Evolutionary conservation across 2,329 filamentous ascomycete species (phyloP).

Genomic region (Helotiales sp.): DNA sequence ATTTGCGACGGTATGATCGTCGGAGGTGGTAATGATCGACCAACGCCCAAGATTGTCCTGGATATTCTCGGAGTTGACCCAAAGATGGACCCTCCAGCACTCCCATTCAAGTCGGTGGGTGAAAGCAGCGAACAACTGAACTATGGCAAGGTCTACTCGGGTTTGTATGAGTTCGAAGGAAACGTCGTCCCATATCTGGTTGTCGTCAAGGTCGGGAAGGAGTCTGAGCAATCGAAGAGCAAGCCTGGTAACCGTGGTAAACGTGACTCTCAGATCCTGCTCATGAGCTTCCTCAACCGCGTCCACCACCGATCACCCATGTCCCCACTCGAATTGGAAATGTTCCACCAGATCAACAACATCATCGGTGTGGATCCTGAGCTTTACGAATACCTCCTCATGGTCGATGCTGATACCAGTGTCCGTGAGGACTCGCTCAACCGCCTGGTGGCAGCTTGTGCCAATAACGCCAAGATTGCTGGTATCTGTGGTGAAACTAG

Average conservation of each 20-base stretch:
- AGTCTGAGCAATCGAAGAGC: conserved; percentile 86
- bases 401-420: conserved; percentile 97
- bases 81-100: conserved; percentile 90
- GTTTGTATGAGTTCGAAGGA: conserved; percentile 95
- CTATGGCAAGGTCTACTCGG: conserved; percentile 98
- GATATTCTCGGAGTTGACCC: conserved; percentile 97
- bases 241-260: conserved; percentile 99
- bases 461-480: conserved; percentile 93
- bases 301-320: conserved; percentile 94
- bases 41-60: conserved; percentile 95
- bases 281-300: conserved; percentile 97
- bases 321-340: conserved; percentile 94
- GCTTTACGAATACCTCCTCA: conserved; percentile 94
- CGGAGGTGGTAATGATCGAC: conserved; percentile 92
- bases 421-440: conserved; percentile 93
- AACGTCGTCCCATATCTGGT: conserved; percentile 97
- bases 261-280: conserved; percentile 93
- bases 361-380: conserved; percentile 98
- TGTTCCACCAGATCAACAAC: conserved; percentile 99
- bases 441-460: conserved; percentile 87
- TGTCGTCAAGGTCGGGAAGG: conserved; percentile 95
- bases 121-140: conserved; percentile 91
- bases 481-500: conserved; percentile 98
- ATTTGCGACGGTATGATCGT: conserved; percentile 98
- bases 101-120: conserved; percentile 94